Conservation (phyloP, 805 yeast species). For the Yarrowia deformans region DNA sequence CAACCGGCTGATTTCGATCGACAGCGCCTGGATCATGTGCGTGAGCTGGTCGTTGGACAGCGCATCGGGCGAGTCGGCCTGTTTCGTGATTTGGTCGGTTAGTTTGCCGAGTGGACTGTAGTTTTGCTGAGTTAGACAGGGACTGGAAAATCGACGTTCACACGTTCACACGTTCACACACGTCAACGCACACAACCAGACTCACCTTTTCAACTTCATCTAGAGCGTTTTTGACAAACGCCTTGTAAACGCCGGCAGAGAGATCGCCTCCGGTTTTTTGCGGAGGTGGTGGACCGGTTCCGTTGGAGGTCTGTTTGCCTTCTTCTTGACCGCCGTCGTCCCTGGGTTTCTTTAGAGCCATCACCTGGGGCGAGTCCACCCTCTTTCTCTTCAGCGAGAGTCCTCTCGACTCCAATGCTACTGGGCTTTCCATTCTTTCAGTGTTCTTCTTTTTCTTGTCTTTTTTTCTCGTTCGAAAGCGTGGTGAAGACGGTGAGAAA, state of each 20-base stretch:
- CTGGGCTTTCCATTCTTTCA: conserved; percentile 35
- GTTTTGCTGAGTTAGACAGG: conserved; percentile 53
- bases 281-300: neutral
- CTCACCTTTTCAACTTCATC: conserved; percentile 69
- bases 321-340: conserved; percentile 33
- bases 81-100: conserved; percentile 64
- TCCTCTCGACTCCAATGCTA: conserved; percentile 39
- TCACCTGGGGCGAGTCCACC: conserved; percentile 35
- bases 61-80: conserved; percentile 61
- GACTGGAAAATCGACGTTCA: neutral
- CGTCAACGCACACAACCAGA: no score
- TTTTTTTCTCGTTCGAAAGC: conserved; percentile 14
- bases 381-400: conserved; percentile 38
- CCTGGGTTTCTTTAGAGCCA: conserved; percentile 37
- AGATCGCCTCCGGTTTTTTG: conserved; percentile 10
- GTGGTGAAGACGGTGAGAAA: conserved; percentile 14
- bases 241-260: conserved; percentile 43
- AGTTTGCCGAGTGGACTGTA: conserved; percentile 63
- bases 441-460: neutral
- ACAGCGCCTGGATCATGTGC: conserved; percentile 63
- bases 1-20: conserved; percentile 70
- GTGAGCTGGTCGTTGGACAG: conserved; percentile 61
- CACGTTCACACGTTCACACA: no score
- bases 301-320: conserved; percentile 9
- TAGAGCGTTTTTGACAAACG: conserved; percentile 70